phyloP scores from a whole-genome alignment of 805 yeast species.

The Limtongia smithiae region DNA sequence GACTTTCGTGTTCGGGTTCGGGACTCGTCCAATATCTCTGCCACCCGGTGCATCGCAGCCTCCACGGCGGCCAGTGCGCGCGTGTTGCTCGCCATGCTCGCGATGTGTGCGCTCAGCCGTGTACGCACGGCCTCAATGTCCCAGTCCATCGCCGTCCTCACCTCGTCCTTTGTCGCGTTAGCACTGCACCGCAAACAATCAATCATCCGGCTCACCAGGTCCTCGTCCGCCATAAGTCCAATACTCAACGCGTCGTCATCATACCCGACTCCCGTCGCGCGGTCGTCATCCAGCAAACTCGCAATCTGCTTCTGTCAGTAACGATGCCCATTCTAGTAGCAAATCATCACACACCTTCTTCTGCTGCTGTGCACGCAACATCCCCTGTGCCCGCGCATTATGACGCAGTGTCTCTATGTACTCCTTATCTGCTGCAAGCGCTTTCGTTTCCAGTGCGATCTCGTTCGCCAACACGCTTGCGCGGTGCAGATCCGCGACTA shows the following conservation, averaged over 20 bases:
- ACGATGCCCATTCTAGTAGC: too few relatives aligned
- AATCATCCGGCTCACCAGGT: neutral
- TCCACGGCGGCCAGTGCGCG: conserved; percentile 14
- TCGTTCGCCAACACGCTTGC: conserved; percentile 17
- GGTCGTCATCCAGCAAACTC: conserved; percentile 2
- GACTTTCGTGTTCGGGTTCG: too few relatives aligned
- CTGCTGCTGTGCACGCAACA: conserved; percentile 13
- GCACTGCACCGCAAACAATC: neutral
- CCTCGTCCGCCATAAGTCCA: conserved; percentile 1
- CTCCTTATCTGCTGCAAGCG: conserved; percentile 8
- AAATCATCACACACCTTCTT: conserved; percentile 11
- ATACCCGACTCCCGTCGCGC: conserved; percentile 3
- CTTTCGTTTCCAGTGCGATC: conserved; percentile 12
- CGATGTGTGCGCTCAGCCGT: conserved; percentile 13
- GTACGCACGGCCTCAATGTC: conserved; percentile 5
- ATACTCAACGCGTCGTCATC: conserved; percentile 14
- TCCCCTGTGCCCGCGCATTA: conserved; percentile 19
- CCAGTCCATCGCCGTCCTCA: conserved; percentile 3
- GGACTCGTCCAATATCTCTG: neutral
- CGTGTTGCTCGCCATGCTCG: conserved; percentile 11
- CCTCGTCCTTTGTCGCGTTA: conserved; percentile 4
- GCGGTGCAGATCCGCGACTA: conserved; percentile 12
- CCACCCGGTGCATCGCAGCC: conserved; percentile 9
- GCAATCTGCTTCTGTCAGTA: neutral
- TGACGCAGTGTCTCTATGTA: conserved; percentile 14